A percentile compares a stretch with the other conserved stretches of the same genome.
Evolutionary conservation across 1,284 basidiomycete species (phyloP).

Genomic region (Leccinum variabile): DNA sequence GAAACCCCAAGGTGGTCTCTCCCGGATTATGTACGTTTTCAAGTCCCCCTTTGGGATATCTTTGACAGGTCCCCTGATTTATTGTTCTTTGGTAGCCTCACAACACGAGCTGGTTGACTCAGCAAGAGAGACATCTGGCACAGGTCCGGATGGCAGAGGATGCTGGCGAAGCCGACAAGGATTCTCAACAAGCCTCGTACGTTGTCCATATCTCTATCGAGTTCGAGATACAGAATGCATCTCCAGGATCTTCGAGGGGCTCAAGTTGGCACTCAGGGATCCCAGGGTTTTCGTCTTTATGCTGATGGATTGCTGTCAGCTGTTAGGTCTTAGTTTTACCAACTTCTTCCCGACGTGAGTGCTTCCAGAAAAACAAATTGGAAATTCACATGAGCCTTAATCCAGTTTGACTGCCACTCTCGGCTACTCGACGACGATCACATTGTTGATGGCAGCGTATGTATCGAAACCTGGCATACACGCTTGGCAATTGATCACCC

Average conservation of each 20-base stretch:
- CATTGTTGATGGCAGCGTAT: not conserved
- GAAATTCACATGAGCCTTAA: not conserved
- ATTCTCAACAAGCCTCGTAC: not conserved
- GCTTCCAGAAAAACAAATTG: not conserved
- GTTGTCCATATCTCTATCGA: not conserved
- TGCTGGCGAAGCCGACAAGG: not conserved
- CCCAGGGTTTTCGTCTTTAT: not conserved
- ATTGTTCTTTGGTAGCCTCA: not conserved
- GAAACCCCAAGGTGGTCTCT: not conserved
- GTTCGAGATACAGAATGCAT: not conserved
- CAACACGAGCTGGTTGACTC: not conserved
- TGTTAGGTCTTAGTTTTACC: not conserved
- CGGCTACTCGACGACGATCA: slow-evolving; percentile 1
- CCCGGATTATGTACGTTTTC: not conserved
- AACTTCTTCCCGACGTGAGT: slow-evolving; percentile 1
- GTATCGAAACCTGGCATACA: not conserved
- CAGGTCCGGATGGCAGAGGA: slow-evolving; percentile 1
- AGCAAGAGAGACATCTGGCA: not conserved
- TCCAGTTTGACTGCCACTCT: slow-evolving; percentile 1
- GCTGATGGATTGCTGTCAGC: not conserved
- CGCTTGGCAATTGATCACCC: not conserved
- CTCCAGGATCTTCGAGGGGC: not conserved
- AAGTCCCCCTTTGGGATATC: not conserved
- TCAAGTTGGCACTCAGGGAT: not conserved
- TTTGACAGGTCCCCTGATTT: not conserved